phyloP scores from a whole-genome alignment of 169 alveolate species.

The Cryptosporidium ryanae region DNA sequence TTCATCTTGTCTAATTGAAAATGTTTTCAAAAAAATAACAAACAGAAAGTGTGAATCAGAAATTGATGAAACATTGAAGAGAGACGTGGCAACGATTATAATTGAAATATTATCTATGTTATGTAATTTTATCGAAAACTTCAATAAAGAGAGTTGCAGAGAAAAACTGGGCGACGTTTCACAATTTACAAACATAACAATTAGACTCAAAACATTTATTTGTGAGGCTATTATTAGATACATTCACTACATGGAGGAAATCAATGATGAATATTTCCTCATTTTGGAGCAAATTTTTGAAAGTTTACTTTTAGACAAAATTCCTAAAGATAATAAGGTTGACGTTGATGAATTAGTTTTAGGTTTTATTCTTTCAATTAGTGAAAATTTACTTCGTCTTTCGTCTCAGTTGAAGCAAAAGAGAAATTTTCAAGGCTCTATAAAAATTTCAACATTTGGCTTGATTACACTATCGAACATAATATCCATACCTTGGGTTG shows the following conservation, averaged over 20 bases:
- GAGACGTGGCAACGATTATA: neutral
- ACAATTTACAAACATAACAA: neutral
- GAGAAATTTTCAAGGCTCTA: conserved; percentile 24
- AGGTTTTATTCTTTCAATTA: conserved; percentile 10
- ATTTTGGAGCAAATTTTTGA: conserved; percentile 12
- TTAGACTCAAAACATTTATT: conserved; percentile 17
- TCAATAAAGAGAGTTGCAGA: neutral
- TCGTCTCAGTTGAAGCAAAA: conserved; percentile 23
- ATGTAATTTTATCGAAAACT: neutral
- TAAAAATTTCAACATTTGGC: conserved; percentile 9
- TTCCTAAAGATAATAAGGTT: neutral
- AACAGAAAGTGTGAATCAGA: neutral
- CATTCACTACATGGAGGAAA: conserved; percentile 1
- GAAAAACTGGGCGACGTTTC: neutral
- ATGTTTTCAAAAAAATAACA: neutral
- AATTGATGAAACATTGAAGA: neutral
- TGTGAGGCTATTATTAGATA: conserved; percentile 35
- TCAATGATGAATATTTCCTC: conserved; percentile 5
- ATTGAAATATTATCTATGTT: neutral
- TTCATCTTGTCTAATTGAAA: neutral
- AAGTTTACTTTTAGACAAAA: neutral
- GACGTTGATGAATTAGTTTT: conserved; percentile 31
- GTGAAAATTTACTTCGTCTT: conserved; percentile 41
- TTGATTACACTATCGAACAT: conserved; percentile 18
- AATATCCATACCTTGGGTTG: conserved; percentile 49